Base-by-base conservation (phyloP, 768 basidiomycete species). In the Lentinus tigrinus region DNA sequence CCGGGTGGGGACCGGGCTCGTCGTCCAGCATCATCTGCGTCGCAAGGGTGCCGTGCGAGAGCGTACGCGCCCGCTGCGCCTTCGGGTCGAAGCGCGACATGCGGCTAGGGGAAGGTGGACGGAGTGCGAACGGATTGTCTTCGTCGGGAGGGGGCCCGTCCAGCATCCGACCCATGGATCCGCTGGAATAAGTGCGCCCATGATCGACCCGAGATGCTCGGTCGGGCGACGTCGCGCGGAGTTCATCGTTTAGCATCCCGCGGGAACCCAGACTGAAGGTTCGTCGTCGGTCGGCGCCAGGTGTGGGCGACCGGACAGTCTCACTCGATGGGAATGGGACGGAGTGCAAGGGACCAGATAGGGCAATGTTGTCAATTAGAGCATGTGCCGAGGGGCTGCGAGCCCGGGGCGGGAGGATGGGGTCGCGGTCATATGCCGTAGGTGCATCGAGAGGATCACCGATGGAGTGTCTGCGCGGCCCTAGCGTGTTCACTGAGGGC, bases 21-120 rank as follows among this genome's bases (percentile, higher is more conserved):
- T 63, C 62, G 58, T 83, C 79, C 39, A 83, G 72, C 54, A 87
- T 75, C 65, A 85, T 76, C 46, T 81, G 81, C 27, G 89, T 85
- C 7, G 85, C 88, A 70, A 87, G 70, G 1, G 90, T 82, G 9
- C 74, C 84, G 54, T 75, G 79, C 8, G 81, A 82, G 56, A 68
- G 63, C 16, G 75, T 73, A 46, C 79, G 77, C 37, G 65, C 69
- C 39, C 69, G 71, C 48, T 64, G 63, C 5, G 65, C 68, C 70
- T 75, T 76, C n/a, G 76, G 75, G 64, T 80, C 76, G 49, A 78
- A 78, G 48, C 76, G 76, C 46, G 78, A 79, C 40, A 74, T 67
- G 19, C 72, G 71, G 52, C 70, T 70, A 10, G 75, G 73, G 17
- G 78, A 69, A 16, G 77, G 74, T 3, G 75, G 71, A 28, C 69